Conservation (phyloP, 768 basidiomycete genomes). For the Hydnum rufescens region DNA sequence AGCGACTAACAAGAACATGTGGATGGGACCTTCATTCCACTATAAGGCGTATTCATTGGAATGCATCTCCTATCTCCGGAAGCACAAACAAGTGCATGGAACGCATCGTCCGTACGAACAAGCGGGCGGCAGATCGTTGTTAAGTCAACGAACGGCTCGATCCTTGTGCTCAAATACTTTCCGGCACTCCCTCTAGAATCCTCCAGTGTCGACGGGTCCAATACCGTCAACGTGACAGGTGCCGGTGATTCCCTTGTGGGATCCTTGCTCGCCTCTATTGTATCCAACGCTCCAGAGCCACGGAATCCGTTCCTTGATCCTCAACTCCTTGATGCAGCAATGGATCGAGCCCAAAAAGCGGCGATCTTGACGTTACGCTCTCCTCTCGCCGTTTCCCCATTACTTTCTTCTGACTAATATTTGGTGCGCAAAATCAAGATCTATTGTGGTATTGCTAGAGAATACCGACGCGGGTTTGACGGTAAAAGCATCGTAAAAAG, state of each 20-base stretch:
- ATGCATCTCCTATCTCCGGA: constrained; percentile 32
- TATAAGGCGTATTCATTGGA: constrained; percentile 35
- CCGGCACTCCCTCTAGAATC: constrained; percentile 29
- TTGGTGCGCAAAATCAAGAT: no score
- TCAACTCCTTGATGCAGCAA: constrained; percentile 22
- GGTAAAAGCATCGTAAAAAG: no score
- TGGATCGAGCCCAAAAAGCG: constrained; percentile 43
- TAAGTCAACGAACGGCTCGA: constrained; percentile 24
- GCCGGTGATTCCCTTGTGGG: constrained; percentile 87
- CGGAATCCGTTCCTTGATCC: constrained; percentile 28
- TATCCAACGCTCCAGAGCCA: not conserved
- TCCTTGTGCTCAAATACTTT: constrained; percentile 54
- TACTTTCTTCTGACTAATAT: no score
- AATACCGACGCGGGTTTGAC: no score
- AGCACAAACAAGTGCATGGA: constrained; percentile 31
- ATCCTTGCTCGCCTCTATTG: constrained; percentile 28
- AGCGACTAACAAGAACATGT: constrained; percentile 4
- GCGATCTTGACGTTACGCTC: constrained; percentile 40
- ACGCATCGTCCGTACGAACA: constrained; percentile 27
- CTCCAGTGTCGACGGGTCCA: constrained; percentile 21
- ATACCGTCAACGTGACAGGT: constrained; percentile 77
- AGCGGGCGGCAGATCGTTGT: constrained; percentile 31
- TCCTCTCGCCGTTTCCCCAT: constrained; percentile 43
- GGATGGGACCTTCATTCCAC: no score
- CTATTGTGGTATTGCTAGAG: no score